These are phyloP conservation scores for Aspergillus viridinutans DNA, from an alignment of 2,329 filamentous ascomycete genomes.

Conservation along the genomic window DNA sequence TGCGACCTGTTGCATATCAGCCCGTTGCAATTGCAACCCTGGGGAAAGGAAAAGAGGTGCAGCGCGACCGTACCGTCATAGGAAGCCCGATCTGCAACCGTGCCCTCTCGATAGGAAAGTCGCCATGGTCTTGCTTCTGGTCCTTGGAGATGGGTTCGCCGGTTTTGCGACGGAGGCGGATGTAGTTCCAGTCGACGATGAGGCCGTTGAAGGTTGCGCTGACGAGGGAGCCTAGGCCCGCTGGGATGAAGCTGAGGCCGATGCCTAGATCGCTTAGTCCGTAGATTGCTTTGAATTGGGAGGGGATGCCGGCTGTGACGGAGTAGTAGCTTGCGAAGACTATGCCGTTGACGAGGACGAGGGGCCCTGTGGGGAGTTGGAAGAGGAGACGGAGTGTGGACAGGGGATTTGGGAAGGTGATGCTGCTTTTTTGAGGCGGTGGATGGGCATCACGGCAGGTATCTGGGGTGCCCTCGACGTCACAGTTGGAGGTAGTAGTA, in stretches of 20 bases:
- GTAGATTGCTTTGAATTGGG: conserved; percentile 35
- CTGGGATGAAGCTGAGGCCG: conserved; percentile 42
- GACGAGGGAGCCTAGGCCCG: conserved; percentile 38
- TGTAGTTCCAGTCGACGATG: conserved; percentile 44
- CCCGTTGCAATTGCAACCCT: conserved; percentile 5
- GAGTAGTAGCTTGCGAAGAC: conserved; percentile 42
- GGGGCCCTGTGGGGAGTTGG: conserved; percentile 24
- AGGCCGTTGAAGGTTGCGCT: conserved; percentile 37
- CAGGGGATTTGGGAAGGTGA: conserved; percentile 38
- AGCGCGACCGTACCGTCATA: conserved; percentile 19
- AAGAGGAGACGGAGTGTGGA: conserved; percentile 30
- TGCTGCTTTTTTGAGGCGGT: not conserved
- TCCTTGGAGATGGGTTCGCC: conserved; percentile 32
- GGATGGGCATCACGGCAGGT: not conserved
- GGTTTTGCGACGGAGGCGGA: conserved; percentile 28
- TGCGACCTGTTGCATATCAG: conserved; percentile 22
- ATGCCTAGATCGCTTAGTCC: conserved; percentile 39
- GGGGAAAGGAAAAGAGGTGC: no score
- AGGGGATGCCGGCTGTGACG: conserved; percentile 37
- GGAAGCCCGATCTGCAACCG: conserved; percentile 40
- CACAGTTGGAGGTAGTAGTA: no score
- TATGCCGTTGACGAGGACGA: conserved; percentile 37
- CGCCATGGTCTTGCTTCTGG: conserved; percentile 32
- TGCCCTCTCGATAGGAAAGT: conserved; percentile 43
- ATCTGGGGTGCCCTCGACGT: not conserved